Evolutionary conservation across 1,139 yeast species (phyloP).

Genomic region (Torulaspora pretoriensis): DNA sequence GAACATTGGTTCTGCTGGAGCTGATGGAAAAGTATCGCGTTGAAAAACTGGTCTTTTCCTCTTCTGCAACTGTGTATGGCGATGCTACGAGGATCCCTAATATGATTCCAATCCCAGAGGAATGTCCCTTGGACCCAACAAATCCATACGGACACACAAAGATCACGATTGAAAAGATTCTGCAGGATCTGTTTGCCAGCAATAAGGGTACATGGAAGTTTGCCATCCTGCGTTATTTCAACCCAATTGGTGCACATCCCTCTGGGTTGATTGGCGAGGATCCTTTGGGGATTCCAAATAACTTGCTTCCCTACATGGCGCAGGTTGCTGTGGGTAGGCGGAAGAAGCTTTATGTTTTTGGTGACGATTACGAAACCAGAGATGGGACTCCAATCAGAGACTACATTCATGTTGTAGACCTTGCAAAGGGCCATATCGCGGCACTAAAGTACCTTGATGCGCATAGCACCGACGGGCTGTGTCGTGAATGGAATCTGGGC

Average conservation of each 20-base stretch:
- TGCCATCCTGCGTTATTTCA: slow-evolving; percentile 71
- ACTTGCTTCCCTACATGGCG: slow-evolving; percentile 68
- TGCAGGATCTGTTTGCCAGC: slow-evolving; percentile 53
- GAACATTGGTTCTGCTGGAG: slow-evolving; percentile 57
- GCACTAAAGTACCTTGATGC: slow-evolving; percentile 58
- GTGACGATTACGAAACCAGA: slow-evolving; percentile 61
- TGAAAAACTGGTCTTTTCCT: slow-evolving; percentile 64
- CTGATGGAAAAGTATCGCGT: slow-evolving; percentile 50
- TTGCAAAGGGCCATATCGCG: slow-evolving; percentile 73
- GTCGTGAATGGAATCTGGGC: slow-evolving; percentile 80
- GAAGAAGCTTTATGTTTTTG: slow-evolving; percentile 60
- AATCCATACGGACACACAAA: slow-evolving; percentile 79
- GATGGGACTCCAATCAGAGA: slow-evolving; percentile 85
- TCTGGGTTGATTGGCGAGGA: slow-evolving; percentile 78
- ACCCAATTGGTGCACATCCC: slow-evolving; percentile 85
- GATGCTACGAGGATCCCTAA: slow-evolving; percentile 71
- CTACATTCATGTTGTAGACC: slow-evolving; percentile 76
- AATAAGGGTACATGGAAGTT: slow-evolving; percentile 49
- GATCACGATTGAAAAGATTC: slow-evolving; percentile 57
- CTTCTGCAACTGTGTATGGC: slow-evolving; percentile 86
- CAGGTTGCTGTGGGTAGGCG: slow-evolving; percentile 78
- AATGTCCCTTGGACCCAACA: slow-evolving; percentile 71
- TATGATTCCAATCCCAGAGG: slow-evolving; percentile 78
- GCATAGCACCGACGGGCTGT: slow-evolving; percentile 45
- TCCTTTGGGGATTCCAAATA: slow-evolving; percentile 74